Conservation (phyloP, 345 rosid genomes). For the Bruguiera parviflora region DNA sequence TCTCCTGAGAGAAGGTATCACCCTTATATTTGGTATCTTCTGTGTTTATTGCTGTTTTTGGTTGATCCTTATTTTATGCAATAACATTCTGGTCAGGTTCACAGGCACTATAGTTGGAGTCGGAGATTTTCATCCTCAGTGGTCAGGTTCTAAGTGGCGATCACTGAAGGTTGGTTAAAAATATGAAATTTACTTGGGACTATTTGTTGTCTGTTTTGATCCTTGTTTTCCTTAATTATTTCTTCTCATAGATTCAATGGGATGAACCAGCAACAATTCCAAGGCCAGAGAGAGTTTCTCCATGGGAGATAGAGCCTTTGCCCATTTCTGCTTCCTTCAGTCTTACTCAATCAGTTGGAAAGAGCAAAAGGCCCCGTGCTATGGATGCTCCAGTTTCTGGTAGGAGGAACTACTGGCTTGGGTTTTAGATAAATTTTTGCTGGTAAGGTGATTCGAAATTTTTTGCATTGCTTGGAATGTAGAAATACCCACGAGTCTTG, state of each 20-base stretch:
- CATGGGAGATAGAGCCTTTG: conserved; percentile 90
- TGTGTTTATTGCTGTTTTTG: not conserved
- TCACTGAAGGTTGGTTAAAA: conserved; percentile 54
- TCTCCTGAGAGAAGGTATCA: conserved; percentile 84
- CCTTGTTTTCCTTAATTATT: conserved; percentile 15
- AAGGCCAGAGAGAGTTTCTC: conserved; percentile 85
- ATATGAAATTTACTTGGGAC: conserved; percentile 12
- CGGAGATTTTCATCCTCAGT: conserved; percentile 70
- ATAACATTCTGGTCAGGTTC: conserved; percentile 46
- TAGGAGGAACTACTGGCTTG: conserved; percentile 16
- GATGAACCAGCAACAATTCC: conserved; percentile 79
- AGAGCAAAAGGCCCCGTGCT: conserved; percentile 74
- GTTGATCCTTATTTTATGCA: not conserved
- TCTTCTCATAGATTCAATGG: conserved; percentile 69
- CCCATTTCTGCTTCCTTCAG: conserved; percentile 40
- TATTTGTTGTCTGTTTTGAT: conserved; percentile 22
- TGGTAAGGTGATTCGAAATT: not conserved
- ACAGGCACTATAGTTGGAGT: conserved; percentile 84
- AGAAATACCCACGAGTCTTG: conserved; percentile 47
- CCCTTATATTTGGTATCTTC: not conserved
- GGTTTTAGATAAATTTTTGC: not conserved
- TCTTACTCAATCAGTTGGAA: conserved; percentile 42
- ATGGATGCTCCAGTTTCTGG: conserved; percentile 51
- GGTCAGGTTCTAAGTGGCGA: conserved; percentile 86
- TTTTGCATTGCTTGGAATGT: conserved; percentile 15